Base-by-base conservation (phyloP, 2,329 filamentous ascomycete genomes). In the Neocatenulostroma microsporum region DNA sequence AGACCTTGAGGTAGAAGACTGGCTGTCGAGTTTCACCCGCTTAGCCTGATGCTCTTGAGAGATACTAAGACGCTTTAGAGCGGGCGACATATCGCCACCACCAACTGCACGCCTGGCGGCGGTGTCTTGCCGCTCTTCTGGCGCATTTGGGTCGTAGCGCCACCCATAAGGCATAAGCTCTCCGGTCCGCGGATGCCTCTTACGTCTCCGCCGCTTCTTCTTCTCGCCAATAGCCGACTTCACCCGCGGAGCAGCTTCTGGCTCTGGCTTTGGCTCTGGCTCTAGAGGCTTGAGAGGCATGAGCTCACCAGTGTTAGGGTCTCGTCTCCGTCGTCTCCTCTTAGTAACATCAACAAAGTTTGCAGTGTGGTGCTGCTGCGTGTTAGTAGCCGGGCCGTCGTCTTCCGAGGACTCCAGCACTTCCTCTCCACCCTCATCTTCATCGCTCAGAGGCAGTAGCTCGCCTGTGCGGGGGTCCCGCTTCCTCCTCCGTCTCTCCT, bases 111-210 rank as follows among this genome's bases (percentile, higher is more conserved):
- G 18, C n/a, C 28, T 34, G 1, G 21, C 25, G 13, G 3, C 15
- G 5, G 6, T 34, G 6, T 18, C 15, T 23, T 12, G 14, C 15
- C 11, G 17, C 19, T 17, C n/a, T 6, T 11, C 17, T 4, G 21
- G 10, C 15, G 39, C 42, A 10, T 46, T 30, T 0, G 49, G 49
- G 18, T 57, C 42, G 19, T 50, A 55, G 8, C 35, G 34, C 51
- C 51, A 56, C 14, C 51, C 53, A n/a, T 54, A 33, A 17, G 54
- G 54, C 55, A 58, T 58, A 2, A 58, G 41, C 34, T 54, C 53
- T 5, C 46, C 41, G 3, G 55, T 58, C 11, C 47, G 11, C 3
- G 54, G 55, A 45, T 58, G 54, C 15, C 54, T 32, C 38, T 45
- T 45, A 2, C 55, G 49, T 34, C 55, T 40, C 6, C 32, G 45